Conservation (phyloP, 2,329 filamentous ascomycete species). For the Acephala macrosclerotiorum region DNA sequence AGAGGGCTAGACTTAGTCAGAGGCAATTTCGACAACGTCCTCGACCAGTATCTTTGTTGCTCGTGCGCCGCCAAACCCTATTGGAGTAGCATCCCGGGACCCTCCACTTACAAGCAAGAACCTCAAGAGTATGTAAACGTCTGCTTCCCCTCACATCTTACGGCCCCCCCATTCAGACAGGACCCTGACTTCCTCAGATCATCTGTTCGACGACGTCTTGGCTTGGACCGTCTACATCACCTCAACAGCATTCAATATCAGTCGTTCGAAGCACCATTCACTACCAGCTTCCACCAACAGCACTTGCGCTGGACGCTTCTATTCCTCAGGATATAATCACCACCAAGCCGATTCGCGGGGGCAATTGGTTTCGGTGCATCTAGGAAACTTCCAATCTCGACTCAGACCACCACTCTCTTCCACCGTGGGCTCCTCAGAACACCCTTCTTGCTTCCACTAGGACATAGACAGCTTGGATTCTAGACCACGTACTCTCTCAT, state of each 20-base stretch:
- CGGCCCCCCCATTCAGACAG: conserved; percentile 30
- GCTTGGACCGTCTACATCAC: conserved; percentile 1
- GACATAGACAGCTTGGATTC: background rate
- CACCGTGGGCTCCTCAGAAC: background rate
- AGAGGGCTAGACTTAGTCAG: conserved; percentile 32
- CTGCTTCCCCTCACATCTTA: conserved; percentile 30
- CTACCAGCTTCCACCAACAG: conserved; percentile 28
- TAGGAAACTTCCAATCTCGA: background rate
- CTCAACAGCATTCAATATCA: conserved; percentile 17
- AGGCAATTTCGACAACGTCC: conserved; percentile 31
- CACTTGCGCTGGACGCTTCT: conserved; percentile 38
- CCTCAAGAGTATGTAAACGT: conserved; percentile 42
- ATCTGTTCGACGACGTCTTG: conserved; percentile 23
- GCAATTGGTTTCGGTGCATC: conserved; percentile 19
- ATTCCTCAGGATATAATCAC: conserved; percentile 18
- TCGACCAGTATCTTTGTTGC: conserved; percentile 32
- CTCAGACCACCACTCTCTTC: conserved; percentile 18
- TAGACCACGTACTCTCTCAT: background rate
- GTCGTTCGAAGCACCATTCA: conserved; percentile 14
- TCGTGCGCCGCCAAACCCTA: conserved; percentile 40
- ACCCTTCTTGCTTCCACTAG: background rate
- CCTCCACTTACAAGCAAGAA: conserved; percentile 31
- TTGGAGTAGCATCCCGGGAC: conserved; percentile 30
- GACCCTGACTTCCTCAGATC: conserved; percentile 39
- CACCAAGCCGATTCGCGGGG: conserved; percentile 20